Base-by-base conservation (phyloP, 345 rosid species). In the Camelina hispida region DNA sequence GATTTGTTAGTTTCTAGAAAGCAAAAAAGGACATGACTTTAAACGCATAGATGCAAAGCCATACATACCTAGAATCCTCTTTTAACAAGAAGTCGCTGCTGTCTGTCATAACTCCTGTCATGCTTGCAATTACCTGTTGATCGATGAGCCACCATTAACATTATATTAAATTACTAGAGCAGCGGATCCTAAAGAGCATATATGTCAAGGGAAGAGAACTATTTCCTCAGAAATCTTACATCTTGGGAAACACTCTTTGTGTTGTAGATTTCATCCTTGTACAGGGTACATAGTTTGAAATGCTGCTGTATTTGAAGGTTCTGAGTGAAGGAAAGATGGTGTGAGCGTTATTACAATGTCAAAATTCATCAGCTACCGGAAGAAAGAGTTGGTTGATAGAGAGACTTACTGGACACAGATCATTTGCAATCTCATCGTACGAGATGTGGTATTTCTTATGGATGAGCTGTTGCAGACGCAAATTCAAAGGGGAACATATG, bases 251-350 rank as follows among this genome's bases (percentile, higher is more conserved):
- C 98, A 52, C 96, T 94, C 82, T 88, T 81, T 59, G 97, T 94
- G 65, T 94, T 94, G 79, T 94, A 91, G 82, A 88, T 94, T 80
- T 94, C 98, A 66, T 94, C 98, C 91, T 92, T 90, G 81, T 94
- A 91, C 20, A 94, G 80, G 30, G 98, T 88, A 69, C 98, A 91
- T 62, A 91, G 86, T 85, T 96, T 88, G 77, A 91, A 94, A 55
- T 91, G 86, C 75, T 90, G 98, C 81, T 94, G 98, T 44, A 94
- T 91, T 47, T 93, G 90, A 74, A 94, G 85, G 80, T 84, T 83
- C 98, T 90, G 87, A 66, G 68, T 60, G 17, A 62, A 53, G 14
- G 28, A n/a, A 52, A 30, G 18, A 43, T 14, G 16, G 17, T 44
- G 69, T 53, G 57, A 61, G 23, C 20, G 2, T 59, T 22, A 53